A percentile compares a stretch with the other conserved stretches of the same genome.
Evolutionary conservation across 2,329 filamentous ascomycete species (phyloP).

Genomic region (Hymenoscyphus albidus): DNA sequence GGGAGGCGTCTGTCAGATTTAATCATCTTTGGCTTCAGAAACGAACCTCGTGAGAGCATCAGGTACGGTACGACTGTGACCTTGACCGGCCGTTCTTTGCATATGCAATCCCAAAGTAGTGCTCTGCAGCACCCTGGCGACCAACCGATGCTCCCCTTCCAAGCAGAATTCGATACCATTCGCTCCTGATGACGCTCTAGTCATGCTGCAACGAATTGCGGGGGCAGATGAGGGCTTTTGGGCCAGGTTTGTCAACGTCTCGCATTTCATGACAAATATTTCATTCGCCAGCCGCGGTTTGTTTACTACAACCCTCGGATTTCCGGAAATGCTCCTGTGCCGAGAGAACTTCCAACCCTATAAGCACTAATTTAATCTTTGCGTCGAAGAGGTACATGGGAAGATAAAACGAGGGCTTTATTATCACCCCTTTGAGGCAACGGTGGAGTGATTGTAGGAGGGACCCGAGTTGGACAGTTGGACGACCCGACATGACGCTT

Average conservation of each 20-base stretch:
- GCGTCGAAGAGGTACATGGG: not conserved
- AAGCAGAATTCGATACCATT: not conserved
- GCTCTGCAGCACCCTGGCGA: not conserved
- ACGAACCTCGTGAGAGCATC: not conserved
- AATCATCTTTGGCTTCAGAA: not conserved
- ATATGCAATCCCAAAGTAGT: not conserved
- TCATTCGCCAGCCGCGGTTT: not conserved
- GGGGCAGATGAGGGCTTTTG: not conserved
- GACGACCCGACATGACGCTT: not conserved
- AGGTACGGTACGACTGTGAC: not conserved
- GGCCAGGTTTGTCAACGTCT: conserved; percentile 3
- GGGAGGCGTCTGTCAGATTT: no score
- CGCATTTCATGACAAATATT: conserved; percentile 7
- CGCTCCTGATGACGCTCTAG: not conserved
- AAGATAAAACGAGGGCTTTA: not conserved
- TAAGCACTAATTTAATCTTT: not conserved
- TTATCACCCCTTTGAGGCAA: not conserved
- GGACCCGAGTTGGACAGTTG: not conserved
- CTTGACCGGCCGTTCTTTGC: conserved; percentile 1
- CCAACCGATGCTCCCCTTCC: not conserved
- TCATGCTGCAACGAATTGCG: not conserved
- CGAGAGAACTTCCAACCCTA: not conserved
- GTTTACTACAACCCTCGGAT: not conserved
- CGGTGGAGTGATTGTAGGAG: not conserved
- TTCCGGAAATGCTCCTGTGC: not conserved